Percentiles rank a stretch among this genome's conserved stretches.
Evolutionary conservation across 352 stramenopile species (phyloP).

Genomic region (Pythium scleroteichum): DNA sequence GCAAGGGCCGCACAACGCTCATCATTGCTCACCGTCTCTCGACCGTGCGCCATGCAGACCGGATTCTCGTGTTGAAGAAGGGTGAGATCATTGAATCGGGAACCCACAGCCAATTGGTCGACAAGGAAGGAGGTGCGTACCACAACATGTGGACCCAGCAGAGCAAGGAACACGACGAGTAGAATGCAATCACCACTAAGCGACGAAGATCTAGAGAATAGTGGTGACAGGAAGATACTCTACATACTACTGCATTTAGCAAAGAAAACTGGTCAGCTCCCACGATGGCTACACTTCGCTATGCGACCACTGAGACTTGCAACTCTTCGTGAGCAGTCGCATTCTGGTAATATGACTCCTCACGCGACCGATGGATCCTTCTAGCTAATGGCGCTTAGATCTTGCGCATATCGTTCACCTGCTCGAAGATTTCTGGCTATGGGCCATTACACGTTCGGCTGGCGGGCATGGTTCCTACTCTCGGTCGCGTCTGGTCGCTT

Average conservation of each 20-base stretch:
- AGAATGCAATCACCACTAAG: background rate
- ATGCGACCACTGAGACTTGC: too few relatives aligned
- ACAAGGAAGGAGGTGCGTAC: constrained; percentile 33
- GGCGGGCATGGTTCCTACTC: too few relatives aligned
- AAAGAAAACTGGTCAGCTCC: too few relatives aligned
- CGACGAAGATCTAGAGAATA: too few relatives aligned
- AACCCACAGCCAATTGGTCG: constrained; percentile 43
- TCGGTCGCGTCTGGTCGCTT: too few relatives aligned
- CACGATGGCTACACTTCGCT: constrained; percentile 1
- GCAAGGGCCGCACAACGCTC: constrained; percentile 61
- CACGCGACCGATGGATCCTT: too few relatives aligned
- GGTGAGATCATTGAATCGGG: constrained; percentile 54
- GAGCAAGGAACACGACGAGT: constrained; percentile 20
- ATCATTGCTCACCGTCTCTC: constrained; percentile 84
- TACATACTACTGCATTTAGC: background rate
- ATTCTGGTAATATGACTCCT: background rate
- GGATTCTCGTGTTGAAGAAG: constrained; percentile 63
- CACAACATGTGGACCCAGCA: constrained; percentile 27
- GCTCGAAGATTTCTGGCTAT: too few relatives aligned
- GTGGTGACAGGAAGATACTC: too few relatives aligned
- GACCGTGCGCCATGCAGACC: constrained; percentile 72
- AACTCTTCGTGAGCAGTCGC: background rate
- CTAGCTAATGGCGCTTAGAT: too few relatives aligned
- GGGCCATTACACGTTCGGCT: too few relatives aligned
- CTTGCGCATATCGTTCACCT: too few relatives aligned